Evolutionary conservation across 164 flowering plant genomes (phyloP), one percentile per base, ranked within the genome.

Genomic region (Litsea cubeba): DNA sequence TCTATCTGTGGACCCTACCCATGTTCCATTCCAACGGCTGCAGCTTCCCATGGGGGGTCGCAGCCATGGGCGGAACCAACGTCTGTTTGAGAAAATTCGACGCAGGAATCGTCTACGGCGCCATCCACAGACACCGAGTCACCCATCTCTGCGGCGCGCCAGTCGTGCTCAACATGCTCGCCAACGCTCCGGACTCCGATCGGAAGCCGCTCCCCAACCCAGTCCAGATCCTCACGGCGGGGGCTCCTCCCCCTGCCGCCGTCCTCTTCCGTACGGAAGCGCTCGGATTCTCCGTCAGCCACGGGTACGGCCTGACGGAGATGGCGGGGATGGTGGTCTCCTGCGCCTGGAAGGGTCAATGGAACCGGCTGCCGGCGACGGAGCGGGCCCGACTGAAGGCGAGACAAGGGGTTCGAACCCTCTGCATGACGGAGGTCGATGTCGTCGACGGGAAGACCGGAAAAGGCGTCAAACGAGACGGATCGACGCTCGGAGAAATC

Each of bases 21-120:
- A 85, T 88, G 86, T 88, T 88, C 72, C 91, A 88, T 73, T 79
- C 83, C 40, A 88, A 88, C 65, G 91, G 91, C 0, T 88, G 91
- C 89, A 65, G 82, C 64, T 84, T 50, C 75, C 74, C 88, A 0
- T 88, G 89, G 89, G 89, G 83, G 0, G 76, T 86, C 63, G 91
- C 91, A 0, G 89, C 89, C 20, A 74, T 79, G 2, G 89, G 91
- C 20, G 91, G 88, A 23, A 81, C 87, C 65, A 88, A 84, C 78
- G 65, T 88, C 64, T 88, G 91, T 76, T 75, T 88, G 20, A 81
- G 89, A 11, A 80, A 79, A 32, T 83, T 88, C 57, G 86, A 82
- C 68, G 84, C 81, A 0, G 30, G 70, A 2, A 50, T 62, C 1
- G 67, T 88, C 65, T 81, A 74, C 78, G 49, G 14, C 0, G 51